These are phyloP conservation scores for Chalciporus sp. DNA, from an alignment of 1,284 basidiomycete species.

Conservation along the genomic window DNA sequence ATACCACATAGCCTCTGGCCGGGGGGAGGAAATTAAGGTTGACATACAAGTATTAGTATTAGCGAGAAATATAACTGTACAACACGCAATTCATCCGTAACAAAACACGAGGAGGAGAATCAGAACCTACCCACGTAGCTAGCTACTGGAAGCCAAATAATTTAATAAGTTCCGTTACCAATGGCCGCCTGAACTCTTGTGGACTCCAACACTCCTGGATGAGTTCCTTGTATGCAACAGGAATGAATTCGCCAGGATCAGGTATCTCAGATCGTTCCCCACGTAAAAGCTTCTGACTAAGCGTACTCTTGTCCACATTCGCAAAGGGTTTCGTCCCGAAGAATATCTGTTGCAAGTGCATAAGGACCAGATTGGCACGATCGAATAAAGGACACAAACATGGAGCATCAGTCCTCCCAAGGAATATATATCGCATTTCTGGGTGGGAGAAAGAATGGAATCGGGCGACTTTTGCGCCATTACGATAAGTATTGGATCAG, in stretches of 20 bases:
- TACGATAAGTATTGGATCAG: conserved; percentile 31
- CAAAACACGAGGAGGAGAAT: too few species aligned
- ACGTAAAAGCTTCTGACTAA: neutral
- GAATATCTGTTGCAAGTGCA: neutral
- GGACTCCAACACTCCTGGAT: neutral
- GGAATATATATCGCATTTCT: conserved; percentile 4
- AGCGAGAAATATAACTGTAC: too few species aligned
- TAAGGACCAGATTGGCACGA: neutral
- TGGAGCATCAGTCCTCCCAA: conserved; percentile 8
- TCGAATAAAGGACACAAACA: neutral
- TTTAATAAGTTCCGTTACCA: neutral
- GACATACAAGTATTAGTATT: too few species aligned
- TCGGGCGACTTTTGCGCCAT: neutral
- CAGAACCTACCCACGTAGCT: too few species aligned
- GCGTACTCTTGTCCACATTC: neutral
- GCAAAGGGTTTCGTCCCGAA: neutral
- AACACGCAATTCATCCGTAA: too few species aligned
- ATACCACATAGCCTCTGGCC: too few species aligned
- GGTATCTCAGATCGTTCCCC: neutral
- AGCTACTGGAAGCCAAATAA: neutral
- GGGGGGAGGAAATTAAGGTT: too few species aligned
- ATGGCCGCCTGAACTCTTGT: neutral
- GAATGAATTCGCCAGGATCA: too few species aligned
- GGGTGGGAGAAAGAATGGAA: neutral
- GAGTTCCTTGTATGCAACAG: neutral